Conservation (phyloP, 2,329 filamentous ascomycete species). For the Penicillium sp. region DNA sequence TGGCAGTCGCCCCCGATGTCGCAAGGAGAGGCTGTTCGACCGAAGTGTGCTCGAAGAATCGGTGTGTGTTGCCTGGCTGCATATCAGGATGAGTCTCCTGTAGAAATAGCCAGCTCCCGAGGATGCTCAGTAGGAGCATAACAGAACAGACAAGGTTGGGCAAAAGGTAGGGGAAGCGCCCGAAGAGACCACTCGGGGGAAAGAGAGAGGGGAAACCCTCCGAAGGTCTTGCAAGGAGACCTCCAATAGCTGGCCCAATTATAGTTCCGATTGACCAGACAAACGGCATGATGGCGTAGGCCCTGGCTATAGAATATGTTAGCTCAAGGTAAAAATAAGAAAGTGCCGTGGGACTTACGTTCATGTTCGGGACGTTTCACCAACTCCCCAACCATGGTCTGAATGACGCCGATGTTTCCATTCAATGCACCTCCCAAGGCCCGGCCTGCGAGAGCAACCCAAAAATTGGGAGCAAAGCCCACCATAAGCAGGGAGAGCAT, state of each 20-base stretch:
- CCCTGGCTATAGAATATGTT: slow-evolving; percentile 58
- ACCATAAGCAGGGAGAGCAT: slow-evolving; percentile 80
- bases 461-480: slow-evolving; percentile 78
- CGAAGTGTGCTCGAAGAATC: slow-evolving; percentile 41
- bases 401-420: slow-evolving; percentile 86
- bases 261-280: slow-evolving; percentile 91
- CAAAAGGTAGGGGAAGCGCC: slow-evolving; percentile 77
- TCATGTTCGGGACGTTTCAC: slow-evolving; percentile 82
- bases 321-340: not conserved
- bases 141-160: slow-evolving; percentile 82
- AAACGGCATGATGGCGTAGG: slow-evolving; percentile 91
- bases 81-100: slow-evolving; percentile 88
- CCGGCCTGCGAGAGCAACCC: slow-evolving; percentile 74
- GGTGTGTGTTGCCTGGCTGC: slow-evolving; percentile 52
- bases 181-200: slow-evolving; percentile 66
- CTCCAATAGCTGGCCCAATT: slow-evolving; percentile 82
- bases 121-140: slow-evolving; percentile 73
- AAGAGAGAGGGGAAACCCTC: slow-evolving; percentile 71
- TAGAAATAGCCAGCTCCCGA: slow-evolving; percentile 75
- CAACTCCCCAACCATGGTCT: slow-evolving; percentile 89
- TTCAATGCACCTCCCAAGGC: slow-evolving; percentile 79
- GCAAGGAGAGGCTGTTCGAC: slow-evolving; percentile 73
- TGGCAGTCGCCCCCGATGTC: slow-evolving; percentile 70
- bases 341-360: slow-evolving; percentile 56
- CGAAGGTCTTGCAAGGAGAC: slow-evolving; percentile 77